phyloP scores from a whole-genome alignment of 2,329 filamentous ascomycete genomes.

The Myriosclerotinia scirpicola region DNA sequence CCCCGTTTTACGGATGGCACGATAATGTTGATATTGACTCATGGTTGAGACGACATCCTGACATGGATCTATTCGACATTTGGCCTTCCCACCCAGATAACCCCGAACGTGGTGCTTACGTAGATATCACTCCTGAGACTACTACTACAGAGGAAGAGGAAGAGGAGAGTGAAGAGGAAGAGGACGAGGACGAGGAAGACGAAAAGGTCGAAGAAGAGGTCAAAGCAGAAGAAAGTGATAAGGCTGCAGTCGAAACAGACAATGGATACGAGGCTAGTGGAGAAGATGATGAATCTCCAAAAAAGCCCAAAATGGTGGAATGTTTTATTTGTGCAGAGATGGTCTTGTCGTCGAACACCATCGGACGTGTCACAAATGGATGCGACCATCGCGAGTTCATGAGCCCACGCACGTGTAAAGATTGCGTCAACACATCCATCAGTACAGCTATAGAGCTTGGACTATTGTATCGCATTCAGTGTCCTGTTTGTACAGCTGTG shows the following conservation, averaged over 20 bases:
- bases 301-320: neutral
- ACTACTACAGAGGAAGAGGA: neutral
- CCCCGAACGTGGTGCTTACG: neutral
- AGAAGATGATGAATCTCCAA: neutral
- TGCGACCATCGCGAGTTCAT: neutral
- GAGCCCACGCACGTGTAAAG: neutral
- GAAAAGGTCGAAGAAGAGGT: neutral
- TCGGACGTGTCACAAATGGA: neutral
- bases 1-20: neutral
- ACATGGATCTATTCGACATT: neutral
- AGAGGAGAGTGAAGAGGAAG: neutral
- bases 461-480: constrained; percentile 7
- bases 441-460: constrained; percentile 1
- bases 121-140: neutral
- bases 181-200: neutral
- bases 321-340: neutral
- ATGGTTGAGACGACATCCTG: neutral
- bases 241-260: neutral
- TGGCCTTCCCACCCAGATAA: neutral
- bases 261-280: neutral
- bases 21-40: neutral
- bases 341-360: no score
- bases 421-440: constrained; percentile 16
- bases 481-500: constrained; percentile 2
- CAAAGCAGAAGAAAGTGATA: neutral